phyloP scores from a whole-genome alignment of 2,329 filamentous ascomycete genomes.

The Hypomyces rosellus region DNA sequence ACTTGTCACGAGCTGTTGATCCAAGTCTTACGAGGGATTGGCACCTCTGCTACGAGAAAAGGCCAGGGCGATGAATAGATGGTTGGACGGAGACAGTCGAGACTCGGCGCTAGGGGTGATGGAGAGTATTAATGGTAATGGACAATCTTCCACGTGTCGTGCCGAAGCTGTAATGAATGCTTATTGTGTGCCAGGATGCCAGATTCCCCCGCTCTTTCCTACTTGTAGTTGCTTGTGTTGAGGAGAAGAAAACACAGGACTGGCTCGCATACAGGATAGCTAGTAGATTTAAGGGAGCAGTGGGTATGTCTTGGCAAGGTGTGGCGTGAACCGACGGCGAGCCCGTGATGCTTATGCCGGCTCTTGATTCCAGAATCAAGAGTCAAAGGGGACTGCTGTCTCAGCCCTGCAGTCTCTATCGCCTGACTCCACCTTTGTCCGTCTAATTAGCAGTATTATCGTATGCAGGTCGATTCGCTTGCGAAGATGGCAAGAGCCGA shows the following conservation, averaged over 20 bases:
- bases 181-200: conserved; percentile 4
- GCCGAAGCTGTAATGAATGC: conserved; percentile 3
- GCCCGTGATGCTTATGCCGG: conserved; percentile 7
- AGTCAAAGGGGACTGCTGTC: conserved; percentile 1
- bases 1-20: conserved; percentile 1
- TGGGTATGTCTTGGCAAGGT: conserved; percentile 8
- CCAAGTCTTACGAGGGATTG: conserved; percentile 3
- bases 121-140: conserved; percentile 3
- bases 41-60: not conserved
- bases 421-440: no score
- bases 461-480: no score
- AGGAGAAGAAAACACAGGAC: not conserved
- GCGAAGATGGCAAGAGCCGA: not conserved
- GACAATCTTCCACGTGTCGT: not conserved
- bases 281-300: conserved; percentile 1
- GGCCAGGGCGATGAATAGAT: not conserved
- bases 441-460: no score
- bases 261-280: no score
- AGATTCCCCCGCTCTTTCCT: conserved; percentile 4
- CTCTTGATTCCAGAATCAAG: conserved; percentile 8
- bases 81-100: not conserved
- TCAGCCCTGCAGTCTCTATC: not conserved
- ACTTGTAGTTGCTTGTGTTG: not conserved
- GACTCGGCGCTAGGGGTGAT: conserved; percentile 1
- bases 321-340: conserved; percentile 6